Percentiles rank a stretch among this genome's conserved stretches.
phyloP scores from a whole-genome alignment of 2,329 filamentous ascomycete species.

The Daldinia sp. region DNA sequence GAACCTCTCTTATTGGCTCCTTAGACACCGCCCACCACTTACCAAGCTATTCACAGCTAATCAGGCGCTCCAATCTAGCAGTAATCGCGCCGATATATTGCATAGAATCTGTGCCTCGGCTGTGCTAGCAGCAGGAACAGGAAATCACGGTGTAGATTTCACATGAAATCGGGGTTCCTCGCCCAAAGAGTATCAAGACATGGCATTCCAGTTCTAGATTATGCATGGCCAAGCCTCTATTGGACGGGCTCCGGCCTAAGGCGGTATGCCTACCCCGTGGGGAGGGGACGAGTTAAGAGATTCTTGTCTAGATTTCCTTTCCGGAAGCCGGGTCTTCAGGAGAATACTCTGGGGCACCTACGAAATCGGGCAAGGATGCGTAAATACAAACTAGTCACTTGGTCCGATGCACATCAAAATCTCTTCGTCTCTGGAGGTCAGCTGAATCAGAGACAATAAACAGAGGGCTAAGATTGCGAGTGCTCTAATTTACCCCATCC shows the following conservation, averaged over 20 bases:
- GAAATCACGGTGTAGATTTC: conserved; percentile 15
- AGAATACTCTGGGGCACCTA: conserved; percentile 10
- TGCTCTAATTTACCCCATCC: not conserved
- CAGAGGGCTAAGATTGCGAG: not conserved
- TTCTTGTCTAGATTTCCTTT: conserved; percentile 20
- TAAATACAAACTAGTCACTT: conserved; percentile 4
- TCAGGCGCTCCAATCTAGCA: conserved; percentile 9
- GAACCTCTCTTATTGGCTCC: conserved; percentile 21
- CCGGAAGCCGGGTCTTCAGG: conserved; percentile 13
- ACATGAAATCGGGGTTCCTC: conserved; percentile 17
- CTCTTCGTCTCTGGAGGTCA: conserved; percentile 5
- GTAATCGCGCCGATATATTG: conserved; percentile 18
- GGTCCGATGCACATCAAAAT: not conserved
- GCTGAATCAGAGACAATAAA: conserved; percentile 7
- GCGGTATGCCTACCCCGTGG: conserved; percentile 19
- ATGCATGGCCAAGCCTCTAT: conserved; percentile 18
- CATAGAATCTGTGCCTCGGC: conserved; percentile 19
- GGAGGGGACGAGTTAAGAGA: conserved; percentile 12
- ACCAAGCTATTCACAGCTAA: conserved; percentile 1
- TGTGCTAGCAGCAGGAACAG: conserved; percentile 17
- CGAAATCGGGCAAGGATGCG: conserved; percentile 20
- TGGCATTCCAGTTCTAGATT: conserved; percentile 19
- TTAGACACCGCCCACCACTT: not conserved
- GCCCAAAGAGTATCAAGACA: conserved; percentile 2
- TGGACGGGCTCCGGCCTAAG: conserved; percentile 9